Percentiles rank a stretch among this genome's conserved stretches.
phyloP scores from a whole-genome alignment of 164 flowering plant species.

The Vitis riparia region DNA sequence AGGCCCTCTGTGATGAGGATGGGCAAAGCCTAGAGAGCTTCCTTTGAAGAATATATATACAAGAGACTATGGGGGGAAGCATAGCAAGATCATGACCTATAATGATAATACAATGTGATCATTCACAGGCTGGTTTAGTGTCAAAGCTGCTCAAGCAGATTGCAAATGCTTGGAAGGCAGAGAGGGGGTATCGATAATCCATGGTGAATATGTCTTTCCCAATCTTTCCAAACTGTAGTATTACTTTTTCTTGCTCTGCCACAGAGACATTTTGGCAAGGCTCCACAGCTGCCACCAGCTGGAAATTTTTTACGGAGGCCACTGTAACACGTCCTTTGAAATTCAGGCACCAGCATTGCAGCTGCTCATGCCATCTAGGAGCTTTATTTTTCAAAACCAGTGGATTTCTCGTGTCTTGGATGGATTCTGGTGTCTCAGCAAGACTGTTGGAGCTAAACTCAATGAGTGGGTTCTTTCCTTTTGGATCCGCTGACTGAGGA shows the following conservation, averaged over 20 bases:
- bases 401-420: slow-evolving; percentile 29
- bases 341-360: slow-evolving; percentile 93
- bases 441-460: slow-evolving; percentile 33
- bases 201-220: slow-evolving; percentile 91
- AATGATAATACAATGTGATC: slow-evolving; percentile 14
- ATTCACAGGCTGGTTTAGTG: slow-evolving; percentile 91
- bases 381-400: slow-evolving; percentile 69
- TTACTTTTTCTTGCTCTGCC: slow-evolving; percentile 75
- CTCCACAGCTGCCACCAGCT: slow-evolving; percentile 75
- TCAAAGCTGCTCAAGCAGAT: slow-evolving; percentile 88
- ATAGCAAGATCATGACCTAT: slow-evolving; percentile 8
- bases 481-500: slow-evolving; percentile 17
- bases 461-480: slow-evolving; percentile 26
- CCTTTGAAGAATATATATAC: slow-evolving; percentile 32
- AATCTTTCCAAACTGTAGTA: slow-evolving; percentile 86
- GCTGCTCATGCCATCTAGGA: slow-evolving; percentile 90
- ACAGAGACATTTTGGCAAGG: slow-evolving; percentile 44
- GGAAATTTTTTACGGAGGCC: slow-evolving; percentile 95
- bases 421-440: slow-evolving; percentile 21
- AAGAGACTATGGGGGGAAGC: slow-evolving; percentile 23
- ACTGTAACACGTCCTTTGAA: slow-evolving; percentile 92
- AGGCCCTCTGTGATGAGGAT: slow-evolving; percentile 8
- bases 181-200: slow-evolving; percentile 84
- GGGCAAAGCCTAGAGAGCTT: slow-evolving; percentile 21
- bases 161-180: slow-evolving; percentile 89